Percentiles rank a stretch among this genome's conserved stretches.
phyloP scores from a whole-genome alignment of 23 red algal genomes.

The Gracilaria domingensis region DNA sequence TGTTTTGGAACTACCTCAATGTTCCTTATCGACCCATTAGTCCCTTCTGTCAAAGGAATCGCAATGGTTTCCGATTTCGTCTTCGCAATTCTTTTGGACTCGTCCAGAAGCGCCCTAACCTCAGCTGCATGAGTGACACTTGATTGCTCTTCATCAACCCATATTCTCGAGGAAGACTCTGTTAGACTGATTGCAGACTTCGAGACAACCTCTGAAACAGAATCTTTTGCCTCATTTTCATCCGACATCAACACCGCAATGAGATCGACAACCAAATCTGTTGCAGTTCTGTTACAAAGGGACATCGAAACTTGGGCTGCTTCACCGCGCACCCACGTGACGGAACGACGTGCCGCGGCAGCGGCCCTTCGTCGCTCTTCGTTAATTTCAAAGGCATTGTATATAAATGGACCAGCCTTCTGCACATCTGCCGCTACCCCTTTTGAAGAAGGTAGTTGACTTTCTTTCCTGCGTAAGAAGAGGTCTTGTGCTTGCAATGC shows the following conservation, averaged over 20 bases:
- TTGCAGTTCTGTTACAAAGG: slow-evolving; percentile 27
- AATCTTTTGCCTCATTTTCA: neutral
- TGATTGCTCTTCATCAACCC: slow-evolving; percentile 29
- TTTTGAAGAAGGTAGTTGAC: neutral
- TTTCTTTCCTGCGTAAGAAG: slow-evolving; percentile 11
- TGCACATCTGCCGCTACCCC: neutral
- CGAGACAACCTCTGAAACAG: slow-evolving; percentile 1
- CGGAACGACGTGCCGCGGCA: slow-evolving; percentile 61
- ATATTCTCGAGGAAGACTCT: slow-evolving; percentile 42
- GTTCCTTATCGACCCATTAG: slow-evolving; percentile 29
- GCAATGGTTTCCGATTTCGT: slow-evolving; percentile 39
- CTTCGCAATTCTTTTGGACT: slow-evolving; percentile 41
- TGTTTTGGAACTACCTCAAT: slow-evolving; percentile 71
- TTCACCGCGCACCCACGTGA: slow-evolving; percentile 75
- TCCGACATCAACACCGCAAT: slow-evolving; percentile 59
- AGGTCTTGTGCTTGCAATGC: slow-evolving; percentile 47
- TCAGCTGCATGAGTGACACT: slow-evolving; percentile 27
- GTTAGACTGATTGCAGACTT: slow-evolving; percentile 20
- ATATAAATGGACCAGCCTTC: slow-evolving; percentile 71
- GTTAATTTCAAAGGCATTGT: slow-evolving; percentile 74
- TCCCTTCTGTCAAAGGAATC: slow-evolving; percentile 24
- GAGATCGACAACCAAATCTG: slow-evolving; percentile 58
- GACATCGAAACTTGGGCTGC: slow-evolving; percentile 46
- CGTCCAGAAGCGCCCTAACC: slow-evolving; percentile 34
- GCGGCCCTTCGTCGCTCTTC: slow-evolving; percentile 36